Evolutionary conservation across 495 filamentous ascomycete genomes (phyloP), one percentile per base, ranked within the genome.

Genomic region (Lentithecium fluviatile): DNA sequence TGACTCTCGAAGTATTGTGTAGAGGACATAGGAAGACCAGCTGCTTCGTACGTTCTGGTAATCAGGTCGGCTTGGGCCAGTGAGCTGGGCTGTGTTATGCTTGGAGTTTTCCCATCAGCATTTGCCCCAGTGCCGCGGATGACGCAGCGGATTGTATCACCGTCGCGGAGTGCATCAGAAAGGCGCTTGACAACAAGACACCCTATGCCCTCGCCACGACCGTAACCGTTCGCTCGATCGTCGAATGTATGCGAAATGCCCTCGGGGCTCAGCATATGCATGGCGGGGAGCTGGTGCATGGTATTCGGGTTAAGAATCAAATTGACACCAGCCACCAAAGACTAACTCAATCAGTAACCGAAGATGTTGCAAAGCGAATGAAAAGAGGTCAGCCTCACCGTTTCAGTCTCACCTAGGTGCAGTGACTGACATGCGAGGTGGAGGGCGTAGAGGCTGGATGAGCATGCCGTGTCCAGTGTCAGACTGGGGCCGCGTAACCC

Each of bases 111-210:
- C 0, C 78, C 80, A 59, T 80, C 78, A 32, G 75, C 71, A 53
- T 81, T 81, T 6, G 69, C 49, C 5, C 68, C 75, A 0, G 73
- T 74, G 0, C 54, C 75, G 2, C 78, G 70, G 45, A 81, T 77
- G 11, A 81, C 58, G n/a, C 75, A 74, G n/a, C 73, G 70, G 17
- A 81, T 74, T 42, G 72, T 19, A 37, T 79, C 76, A 3, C 66
- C 66, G 20, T 70, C 68, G 2, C 37, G 60, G 0, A 73, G 47
- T 0, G 69, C 73, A 45, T 73, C 65, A 26, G 32, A 24, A 21
- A 76, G 46, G 0, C 61, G 66, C 51, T 77, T 80, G 17, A 79
- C 40, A 0, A 79, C 40, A 11, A 78, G 25, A 1, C 64, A 60
- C 7, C 8, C 36, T 7, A 38, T 38, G 36, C 36, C 36, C 15